These are phyloP conservation scores for Boletus rubropictus DNA, from an alignment of 768 basidiomycete species.

Conservation along the genomic window DNA sequence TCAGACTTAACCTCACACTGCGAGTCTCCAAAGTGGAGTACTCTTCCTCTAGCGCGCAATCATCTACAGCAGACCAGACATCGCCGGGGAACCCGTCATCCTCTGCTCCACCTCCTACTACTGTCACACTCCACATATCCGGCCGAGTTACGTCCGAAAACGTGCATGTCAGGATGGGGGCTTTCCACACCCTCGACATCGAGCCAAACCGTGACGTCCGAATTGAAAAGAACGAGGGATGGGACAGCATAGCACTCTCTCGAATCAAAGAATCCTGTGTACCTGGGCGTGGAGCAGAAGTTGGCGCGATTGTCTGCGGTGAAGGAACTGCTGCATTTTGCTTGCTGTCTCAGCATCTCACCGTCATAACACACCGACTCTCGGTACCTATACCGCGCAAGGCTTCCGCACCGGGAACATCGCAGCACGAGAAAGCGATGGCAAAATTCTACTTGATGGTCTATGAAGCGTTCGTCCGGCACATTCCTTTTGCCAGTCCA, in stretches of 20 bases:
- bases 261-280: slow-evolving; percentile 84
- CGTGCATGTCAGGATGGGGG: slow-evolving; percentile 83
- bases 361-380: slow-evolving; percentile 84
- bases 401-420: slow-evolving; percentile 70
- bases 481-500: slow-evolving; percentile 76
- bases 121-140: slow-evolving; percentile 74
- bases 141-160: slow-evolving; percentile 87
- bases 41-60: slow-evolving; percentile 58
- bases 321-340: slow-evolving; percentile 96
- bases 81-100: slow-evolving; percentile 21
- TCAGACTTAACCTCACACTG: slow-evolving; percentile 80
- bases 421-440: slow-evolving; percentile 91
- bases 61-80: slow-evolving; percentile 42
- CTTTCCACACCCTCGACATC: slow-evolving; percentile 91
- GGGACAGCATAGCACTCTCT: slow-evolving; percentile 85
- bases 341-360: slow-evolving; percentile 94
- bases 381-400: slow-evolving; percentile 89
- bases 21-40: slow-evolving; percentile 76
- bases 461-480: slow-evolving; percentile 81
- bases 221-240: slow-evolving; percentile 80
- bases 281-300: slow-evolving; percentile 93
- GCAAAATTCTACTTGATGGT: slow-evolving; percentile 76
- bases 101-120: slow-evolving; percentile 32
- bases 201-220: slow-evolving; percentile 88
- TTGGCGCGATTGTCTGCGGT: slow-evolving; percentile 92